Evolutionary conservation across 2,329 filamentous ascomycete genomes (phyloP).

Genomic region (Apiospora pterosperma): DNA sequence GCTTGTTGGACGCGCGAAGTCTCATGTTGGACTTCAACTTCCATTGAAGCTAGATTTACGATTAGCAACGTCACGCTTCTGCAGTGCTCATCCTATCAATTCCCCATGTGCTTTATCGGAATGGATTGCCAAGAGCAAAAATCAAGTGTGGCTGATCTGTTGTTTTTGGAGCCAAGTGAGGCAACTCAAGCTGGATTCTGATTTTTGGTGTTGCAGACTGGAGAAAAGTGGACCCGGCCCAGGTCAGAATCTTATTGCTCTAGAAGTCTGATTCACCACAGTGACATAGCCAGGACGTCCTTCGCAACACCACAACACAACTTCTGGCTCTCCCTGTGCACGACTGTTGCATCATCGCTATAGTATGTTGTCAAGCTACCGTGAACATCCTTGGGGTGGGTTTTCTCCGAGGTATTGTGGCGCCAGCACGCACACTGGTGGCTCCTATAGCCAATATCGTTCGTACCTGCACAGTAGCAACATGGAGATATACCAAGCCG

Average conservation of each 20-base stretch:
- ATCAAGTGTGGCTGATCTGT: not conserved
- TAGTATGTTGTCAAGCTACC: constrained; percentile 37
- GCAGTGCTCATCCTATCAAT: not conserved
- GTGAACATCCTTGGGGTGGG: constrained; percentile 34
- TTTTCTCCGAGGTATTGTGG: constrained; percentile 39
- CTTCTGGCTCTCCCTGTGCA: constrained; percentile 5
- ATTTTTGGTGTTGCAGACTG: not conserved
- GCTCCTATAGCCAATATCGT: constrained; percentile 28
- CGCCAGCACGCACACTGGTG: constrained; percentile 31
- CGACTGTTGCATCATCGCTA: constrained; percentile 18
- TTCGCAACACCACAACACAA: no score
- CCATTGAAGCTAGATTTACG: not conserved
- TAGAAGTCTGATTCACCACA: not conserved
- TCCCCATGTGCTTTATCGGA: not conserved
- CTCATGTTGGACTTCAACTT: constrained; percentile 18
- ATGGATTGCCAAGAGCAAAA: not conserved
- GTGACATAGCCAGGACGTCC: no score
- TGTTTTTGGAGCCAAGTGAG: not conserved
- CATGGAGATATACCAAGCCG: constrained; percentile 28
- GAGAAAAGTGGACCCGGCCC: not conserved
- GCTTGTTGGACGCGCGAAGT: constrained; percentile 26
- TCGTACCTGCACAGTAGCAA: constrained; percentile 26
- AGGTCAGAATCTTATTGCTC: not conserved
- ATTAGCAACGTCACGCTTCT: not conserved
- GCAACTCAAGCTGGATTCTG: not conserved